Base-by-base conservation (phyloP, 129 eudicot species). In the Rutidosis leptorrhynchoides region DNA sequence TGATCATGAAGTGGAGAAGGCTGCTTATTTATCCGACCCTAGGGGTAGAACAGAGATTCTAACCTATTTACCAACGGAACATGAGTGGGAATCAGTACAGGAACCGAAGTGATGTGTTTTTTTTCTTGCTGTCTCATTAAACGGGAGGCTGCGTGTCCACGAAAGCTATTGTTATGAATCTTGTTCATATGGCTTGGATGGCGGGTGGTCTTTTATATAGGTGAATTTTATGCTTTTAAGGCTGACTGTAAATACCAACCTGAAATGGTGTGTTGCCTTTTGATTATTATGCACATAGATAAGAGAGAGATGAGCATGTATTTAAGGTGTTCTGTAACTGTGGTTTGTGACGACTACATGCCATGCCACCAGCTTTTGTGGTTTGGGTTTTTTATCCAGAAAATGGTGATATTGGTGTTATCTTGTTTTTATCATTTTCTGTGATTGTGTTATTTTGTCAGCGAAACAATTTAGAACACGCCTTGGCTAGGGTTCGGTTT, bases 231-330 rank as follows among this genome's bases (percentile, higher is more conserved):
- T 53, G 64, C n/a, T 67, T 67, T 48, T 45, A 67, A 57, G 73
- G 64, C 30, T 62, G 74, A 49, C 33, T 67, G 78, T 37, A 53
- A 65, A 61, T 64, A 73, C 56, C 21, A 48, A 32, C 46, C 19
- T 67, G 28, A 12, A 67, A 49, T 24, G 74, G 64, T 75, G 69
- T 73, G 70, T 40, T 58, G 48, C 71, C 64, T 42, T 28, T 7
- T 73, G 72, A 64, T 74, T n/a, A n/a, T 67, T 75, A 33, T 74
- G 73, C 73, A 74, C 62, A 66, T 66, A 57, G 73, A 74, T 20
- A 33, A n/a, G 73, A 51, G 33, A 53, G 35, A 67, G 43, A 65
- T 42, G 73, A 23, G 68, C 43, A 58, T 67, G 74, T 58, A 17
- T 30, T 22, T 59, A 75, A 59, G 74, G 69, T 59, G 48, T 58